Percentiles rank a stretch among this genome's conserved stretches.
Evolutionary conservation across 305 asterid genomes (phyloP).

Genomic region (Fraxinus angustifolia): DNA sequence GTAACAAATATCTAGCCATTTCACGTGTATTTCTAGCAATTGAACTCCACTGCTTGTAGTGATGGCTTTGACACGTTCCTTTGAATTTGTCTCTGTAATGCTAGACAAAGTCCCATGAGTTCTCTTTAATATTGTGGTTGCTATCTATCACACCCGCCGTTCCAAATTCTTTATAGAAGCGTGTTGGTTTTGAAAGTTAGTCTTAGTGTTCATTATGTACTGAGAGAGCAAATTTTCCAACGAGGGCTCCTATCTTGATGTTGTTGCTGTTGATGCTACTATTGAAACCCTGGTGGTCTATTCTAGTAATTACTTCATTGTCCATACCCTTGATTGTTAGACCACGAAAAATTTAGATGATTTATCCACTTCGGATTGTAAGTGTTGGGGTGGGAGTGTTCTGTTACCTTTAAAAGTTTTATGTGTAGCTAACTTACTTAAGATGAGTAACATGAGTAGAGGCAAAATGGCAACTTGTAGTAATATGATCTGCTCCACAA

Average conservation of each 20-base stretch:
- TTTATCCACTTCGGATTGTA: background rate
- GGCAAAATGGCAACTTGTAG: background rate
- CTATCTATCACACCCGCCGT: background rate
- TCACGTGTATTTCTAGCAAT: background rate
- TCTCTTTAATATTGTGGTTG: background rate
- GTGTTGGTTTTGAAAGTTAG: background rate
- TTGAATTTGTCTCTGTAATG: background rate
- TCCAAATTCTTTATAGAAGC: background rate
- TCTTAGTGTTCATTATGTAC: background rate
- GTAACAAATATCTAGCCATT: background rate
- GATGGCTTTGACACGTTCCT: background rate
- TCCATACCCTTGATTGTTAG: background rate
- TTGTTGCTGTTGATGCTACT: background rate
- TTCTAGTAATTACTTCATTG: background rate
- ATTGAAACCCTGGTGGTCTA: background rate
- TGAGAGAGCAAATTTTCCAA: background rate
- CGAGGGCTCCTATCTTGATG: background rate
- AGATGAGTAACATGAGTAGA: background rate
- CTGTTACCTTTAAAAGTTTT: background rate
- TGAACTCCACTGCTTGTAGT: background rate
- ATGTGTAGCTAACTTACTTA: background rate
- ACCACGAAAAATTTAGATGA: background rate
- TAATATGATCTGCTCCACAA: background rate
- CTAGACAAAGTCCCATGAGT: background rate
- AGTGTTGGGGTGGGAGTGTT: background rate